A percentile compares a stretch with the other conserved stretches of the same genome.
phyloP scores from a whole-genome alignment of 352 stramenopile genomes.

The Pythium phragmitis region DNA sequence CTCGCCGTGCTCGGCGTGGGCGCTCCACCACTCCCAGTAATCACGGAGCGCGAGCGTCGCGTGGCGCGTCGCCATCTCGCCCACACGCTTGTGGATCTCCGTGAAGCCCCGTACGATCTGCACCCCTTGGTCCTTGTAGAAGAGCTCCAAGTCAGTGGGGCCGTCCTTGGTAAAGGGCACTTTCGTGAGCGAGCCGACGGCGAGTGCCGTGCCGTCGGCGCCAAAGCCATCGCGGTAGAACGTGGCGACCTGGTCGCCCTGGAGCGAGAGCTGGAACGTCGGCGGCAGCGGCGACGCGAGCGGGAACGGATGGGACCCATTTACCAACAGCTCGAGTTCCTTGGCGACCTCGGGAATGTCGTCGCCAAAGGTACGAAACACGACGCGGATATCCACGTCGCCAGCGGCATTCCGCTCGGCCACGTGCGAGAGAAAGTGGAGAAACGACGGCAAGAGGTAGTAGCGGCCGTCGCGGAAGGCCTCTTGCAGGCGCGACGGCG shows the following conservation, averaged over 20 bases:
- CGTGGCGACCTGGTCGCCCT: conserved; percentile 41
- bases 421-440: conserved; percentile 64
- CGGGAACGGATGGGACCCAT: conserved; percentile 59
- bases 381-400: conserved; percentile 46
- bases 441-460: conserved; percentile 82
- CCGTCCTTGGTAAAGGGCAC: conserved; percentile 50
- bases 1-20: conserved; percentile 68
- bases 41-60: conserved; percentile 68
- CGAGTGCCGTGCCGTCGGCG: conserved; percentile 52
- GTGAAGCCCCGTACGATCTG: conserved; percentile 60
- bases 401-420: conserved; percentile 22
- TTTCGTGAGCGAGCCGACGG: conserved; percentile 59
- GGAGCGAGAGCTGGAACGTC: conserved; percentile 46
- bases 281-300: conserved; percentile 37
- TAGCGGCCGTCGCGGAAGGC: conserved; percentile 72
- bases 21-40: conserved; percentile 87
- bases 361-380: conserved; percentile 83
- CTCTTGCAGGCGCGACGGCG: conserved; percentile 57
- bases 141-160: conserved; percentile 29
- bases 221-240: conserved; percentile 78
- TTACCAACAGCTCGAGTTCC: conserved; percentile 67
- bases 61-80: conserved; percentile 34
- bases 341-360: conserved; percentile 73
- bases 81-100: conserved; percentile 33
- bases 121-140: conserved; percentile 39